phyloP scores from a whole-genome alignment of 1,139 yeast genomes.

The Yamadazyma taylorii region DNA sequence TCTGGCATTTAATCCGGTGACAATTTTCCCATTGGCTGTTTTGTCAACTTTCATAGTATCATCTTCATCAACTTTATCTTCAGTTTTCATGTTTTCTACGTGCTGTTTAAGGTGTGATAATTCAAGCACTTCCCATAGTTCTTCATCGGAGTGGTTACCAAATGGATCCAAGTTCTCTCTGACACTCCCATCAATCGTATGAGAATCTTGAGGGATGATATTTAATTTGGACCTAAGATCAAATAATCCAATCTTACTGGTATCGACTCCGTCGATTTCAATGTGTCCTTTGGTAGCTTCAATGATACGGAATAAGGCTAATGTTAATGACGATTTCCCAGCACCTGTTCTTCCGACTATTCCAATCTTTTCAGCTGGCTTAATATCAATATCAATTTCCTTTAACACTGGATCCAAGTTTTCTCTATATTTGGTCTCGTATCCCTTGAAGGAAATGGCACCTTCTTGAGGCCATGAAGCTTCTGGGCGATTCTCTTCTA shows the following conservation, averaged over 20 bases:
- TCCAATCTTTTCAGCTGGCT: conserved; percentile 37
- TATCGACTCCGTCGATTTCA: conserved; percentile 32
- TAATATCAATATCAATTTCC: conserved; percentile 26
- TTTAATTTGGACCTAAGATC: conserved; percentile 35
- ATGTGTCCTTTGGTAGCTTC: conserved; percentile 35
- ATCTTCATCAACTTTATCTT: conserved; percentile 19
- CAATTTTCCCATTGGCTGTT: conserved; percentile 3
- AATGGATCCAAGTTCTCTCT: conserved; percentile 41
- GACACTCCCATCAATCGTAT: conserved; percentile 35
- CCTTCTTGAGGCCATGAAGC: conserved; percentile 34
- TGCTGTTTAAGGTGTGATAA: conserved; percentile 37
- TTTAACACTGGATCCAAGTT: conserved; percentile 38
- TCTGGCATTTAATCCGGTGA: conserved; percentile 15
- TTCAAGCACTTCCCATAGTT: conserved; percentile 34
- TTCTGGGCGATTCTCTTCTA: conserved; percentile 27
- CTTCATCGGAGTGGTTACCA: conserved; percentile 26
- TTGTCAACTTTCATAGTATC: conserved; percentile 11
- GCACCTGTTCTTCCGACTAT: conserved; percentile 47
- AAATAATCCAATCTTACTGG: conserved; percentile 31
- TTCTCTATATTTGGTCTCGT: conserved; percentile 36
- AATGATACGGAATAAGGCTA: conserved; percentile 39
- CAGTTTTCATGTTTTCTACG: conserved; percentile 32
- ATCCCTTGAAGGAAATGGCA: conserved; percentile 27
- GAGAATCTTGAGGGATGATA: conserved; percentile 43
- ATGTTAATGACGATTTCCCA: conserved; percentile 39